Conservation (phyloP, 2,329 filamentous ascomycete species). For the Calycina herbarum region DNA sequence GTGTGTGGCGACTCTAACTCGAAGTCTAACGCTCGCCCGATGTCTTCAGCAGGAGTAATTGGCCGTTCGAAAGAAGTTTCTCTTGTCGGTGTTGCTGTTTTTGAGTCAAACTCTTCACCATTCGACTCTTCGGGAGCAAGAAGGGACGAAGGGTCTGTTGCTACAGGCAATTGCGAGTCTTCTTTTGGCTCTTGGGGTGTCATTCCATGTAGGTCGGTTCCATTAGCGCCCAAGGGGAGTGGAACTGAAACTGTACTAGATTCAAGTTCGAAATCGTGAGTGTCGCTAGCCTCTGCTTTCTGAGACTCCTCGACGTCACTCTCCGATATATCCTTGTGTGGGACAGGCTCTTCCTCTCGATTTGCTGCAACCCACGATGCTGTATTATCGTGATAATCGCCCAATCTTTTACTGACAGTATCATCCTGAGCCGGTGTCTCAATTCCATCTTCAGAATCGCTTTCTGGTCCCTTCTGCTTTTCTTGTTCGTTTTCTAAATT, state of each 20-base stretch:
- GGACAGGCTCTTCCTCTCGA: neutral
- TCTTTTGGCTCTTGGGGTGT: neutral
- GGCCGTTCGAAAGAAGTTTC: neutral
- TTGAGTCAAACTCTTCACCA: neutral
- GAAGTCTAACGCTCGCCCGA: neutral
- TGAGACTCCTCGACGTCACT: neutral
- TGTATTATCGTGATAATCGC: neutral
- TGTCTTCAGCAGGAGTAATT: neutral
- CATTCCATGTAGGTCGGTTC: neutral
- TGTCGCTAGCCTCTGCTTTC: neutral
- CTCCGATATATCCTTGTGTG: neutral
- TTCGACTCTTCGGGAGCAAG: neutral
- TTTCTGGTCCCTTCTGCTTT: neutral
- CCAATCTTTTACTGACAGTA: neutral
- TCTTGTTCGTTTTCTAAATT: neutral
- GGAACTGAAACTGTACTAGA: neutral
- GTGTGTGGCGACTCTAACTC: constrained; percentile 19
- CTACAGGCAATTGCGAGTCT: neutral
- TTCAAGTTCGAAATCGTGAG: neutral
- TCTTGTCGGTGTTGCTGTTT: neutral
- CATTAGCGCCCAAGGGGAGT: too few relatives aligned
- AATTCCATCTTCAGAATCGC: neutral
- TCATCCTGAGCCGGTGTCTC: neutral
- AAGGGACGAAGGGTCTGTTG: neutral
- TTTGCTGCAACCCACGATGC: neutral